These are phyloP conservation scores for Nemophila menziesii DNA, from an alignment of 257 asterid genomes.

Conservation along the genomic window DNA sequence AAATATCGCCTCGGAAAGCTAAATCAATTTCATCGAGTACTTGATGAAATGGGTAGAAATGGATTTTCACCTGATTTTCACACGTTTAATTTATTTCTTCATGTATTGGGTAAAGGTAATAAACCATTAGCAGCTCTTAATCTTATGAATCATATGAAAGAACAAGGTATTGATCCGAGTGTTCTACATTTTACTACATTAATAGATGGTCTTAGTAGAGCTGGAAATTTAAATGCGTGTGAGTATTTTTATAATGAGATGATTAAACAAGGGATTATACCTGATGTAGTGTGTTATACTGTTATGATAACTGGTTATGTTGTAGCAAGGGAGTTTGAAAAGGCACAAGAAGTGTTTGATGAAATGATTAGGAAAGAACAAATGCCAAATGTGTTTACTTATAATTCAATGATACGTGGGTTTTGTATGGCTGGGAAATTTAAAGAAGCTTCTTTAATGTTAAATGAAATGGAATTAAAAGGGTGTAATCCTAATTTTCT, in stretches of 20 bases:
- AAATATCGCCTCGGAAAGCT: constrained; percentile 75
- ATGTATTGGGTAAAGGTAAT: constrained; percentile 72
- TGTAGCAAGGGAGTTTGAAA: constrained; percentile 56
- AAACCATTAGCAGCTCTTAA: constrained; percentile 75
- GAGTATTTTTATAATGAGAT: constrained; percentile 66
- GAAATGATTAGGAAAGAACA: constrained; percentile 63
- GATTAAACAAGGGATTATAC: constrained; percentile 51
- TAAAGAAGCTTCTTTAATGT: constrained; percentile 70
- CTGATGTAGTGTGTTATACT: constrained; percentile 86
- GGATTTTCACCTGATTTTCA: constrained; percentile 86
- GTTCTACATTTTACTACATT: constrained; percentile 83
- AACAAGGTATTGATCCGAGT: constrained; percentile 51
- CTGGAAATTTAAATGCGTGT: constrained; percentile 82
- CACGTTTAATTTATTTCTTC: constrained; percentile 78
- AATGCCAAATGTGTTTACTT: constrained; percentile 86
- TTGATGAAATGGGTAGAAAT: constrained; percentile 67
- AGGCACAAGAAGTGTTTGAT: constrained; percentile 48
- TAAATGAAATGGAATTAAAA: constrained; percentile 77
- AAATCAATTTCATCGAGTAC: constrained; percentile 62
- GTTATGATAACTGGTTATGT: constrained; percentile 84
- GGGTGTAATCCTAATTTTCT: constrained; percentile 90
- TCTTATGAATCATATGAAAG: constrained; percentile 89
- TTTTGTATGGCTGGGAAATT: constrained; percentile 63
- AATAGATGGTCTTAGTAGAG: constrained; percentile 89
- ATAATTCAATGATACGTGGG: constrained; percentile 91